phyloP scores from a whole-genome alignment of 331 rosid species.

The Malus hybrid region DNA sequence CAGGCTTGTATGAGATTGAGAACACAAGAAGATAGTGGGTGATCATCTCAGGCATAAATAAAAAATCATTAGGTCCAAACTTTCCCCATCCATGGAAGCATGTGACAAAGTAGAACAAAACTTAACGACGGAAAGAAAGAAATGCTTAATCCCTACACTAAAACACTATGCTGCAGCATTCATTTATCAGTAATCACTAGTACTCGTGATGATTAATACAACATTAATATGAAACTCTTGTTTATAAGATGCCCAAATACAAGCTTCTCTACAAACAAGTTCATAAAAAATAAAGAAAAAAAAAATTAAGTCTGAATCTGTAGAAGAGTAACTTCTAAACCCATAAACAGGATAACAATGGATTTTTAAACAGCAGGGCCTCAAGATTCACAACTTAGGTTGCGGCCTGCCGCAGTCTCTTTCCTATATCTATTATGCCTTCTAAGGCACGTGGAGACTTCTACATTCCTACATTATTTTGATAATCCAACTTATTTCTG shows the following conservation, averaged over 20 bases:
- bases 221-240: no score
- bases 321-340: neutral
- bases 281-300: no score
- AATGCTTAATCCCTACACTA: neutral
- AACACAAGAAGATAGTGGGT: conserved; percentile 83
- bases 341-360: no score
- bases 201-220: no score
- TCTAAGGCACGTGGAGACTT: neutral
- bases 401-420: no score
- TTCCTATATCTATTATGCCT: neutral
- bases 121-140: neutral
- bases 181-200: no score
- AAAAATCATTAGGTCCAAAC: neutral
- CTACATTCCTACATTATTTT: neutral
- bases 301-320: neutral
- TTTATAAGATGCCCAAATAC: no score
- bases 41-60: conserved; percentile 30
- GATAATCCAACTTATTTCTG: neutral
- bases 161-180: neutral
- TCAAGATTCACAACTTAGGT: no score
- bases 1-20: conserved; percentile 91
- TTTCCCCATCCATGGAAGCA: neutral
- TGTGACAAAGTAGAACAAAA: neutral
- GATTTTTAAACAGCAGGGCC: no score
- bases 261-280: no score